Base-by-base conservation (phyloP, 2,329 filamentous ascomycete genomes). In the Hyphodiscus sp. region DNA sequence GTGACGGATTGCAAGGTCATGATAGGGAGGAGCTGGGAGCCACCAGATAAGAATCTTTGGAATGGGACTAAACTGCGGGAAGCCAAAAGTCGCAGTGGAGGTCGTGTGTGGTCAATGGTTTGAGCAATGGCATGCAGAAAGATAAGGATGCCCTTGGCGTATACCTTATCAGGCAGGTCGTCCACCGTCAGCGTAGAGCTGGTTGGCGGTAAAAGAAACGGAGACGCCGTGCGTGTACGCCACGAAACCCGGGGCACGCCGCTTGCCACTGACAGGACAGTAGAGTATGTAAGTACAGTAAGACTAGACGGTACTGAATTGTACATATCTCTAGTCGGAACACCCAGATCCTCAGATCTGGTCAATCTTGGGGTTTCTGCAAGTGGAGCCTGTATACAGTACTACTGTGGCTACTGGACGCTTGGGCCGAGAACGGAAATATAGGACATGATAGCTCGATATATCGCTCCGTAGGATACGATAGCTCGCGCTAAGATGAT, bases 11-110 rank as follows among this genome's bases (percentile, higher is more conserved):
- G 33, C 33, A 38, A 38, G 33, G 33, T 38, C 33, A 38, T 38
- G 33, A 38, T 38, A 61, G 46, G 48, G 60, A 58, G 13, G 57
- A 57, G 20, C 71, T 68, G 33, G 11, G 23, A 26, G 23, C 23
- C 23, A 26, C 23, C 23, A 26, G 23, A 26, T 26, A 26, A 26
- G 23, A 26, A 26, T 26, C n/a, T n/a, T n/a, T n/a, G n/a, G n/a
- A 26, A 26, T 26, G 23, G 23, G 8, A 26, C 8, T 26, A 26
- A 26, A 8, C 23, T 26, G 23, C 23, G 23, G 3, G 23, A 13
- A 13, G 16, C 33, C 5, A 38, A 13, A 10, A 38, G 33, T 4
- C 11, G 5, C 13, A 15, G 4, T 2, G 33, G 2, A 15, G 33
- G 16, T 38, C 16, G 33, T 38, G 33, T 38, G 33, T 50, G 23